phyloP scores from a whole-genome alignment of 73 alveolate species.

The Paramecium pentaurelia region DNA sequence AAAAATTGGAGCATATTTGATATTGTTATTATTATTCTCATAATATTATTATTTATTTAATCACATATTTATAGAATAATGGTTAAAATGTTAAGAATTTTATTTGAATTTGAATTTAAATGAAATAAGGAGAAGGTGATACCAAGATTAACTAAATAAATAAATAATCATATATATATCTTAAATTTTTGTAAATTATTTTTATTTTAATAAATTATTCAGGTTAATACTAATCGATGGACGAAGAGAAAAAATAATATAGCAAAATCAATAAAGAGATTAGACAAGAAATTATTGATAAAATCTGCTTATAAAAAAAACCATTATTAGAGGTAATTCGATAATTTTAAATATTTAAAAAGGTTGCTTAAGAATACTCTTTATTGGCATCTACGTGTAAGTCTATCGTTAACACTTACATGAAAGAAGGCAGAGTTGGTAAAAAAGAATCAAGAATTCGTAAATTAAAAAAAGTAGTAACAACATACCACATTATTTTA shows the following conservation, averaged over 20 bases:
- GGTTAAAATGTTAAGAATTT: not conserved
- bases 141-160: not conserved
- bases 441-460: conserved; percentile 32
- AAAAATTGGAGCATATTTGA: not conserved
- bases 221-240: not conserved
- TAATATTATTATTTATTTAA: not conserved
- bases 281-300: not conserved
- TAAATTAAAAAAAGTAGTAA: not conserved
- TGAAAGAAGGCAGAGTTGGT: conserved; percentile 53
- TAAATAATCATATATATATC: not conserved
- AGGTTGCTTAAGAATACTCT: conserved; percentile 6
- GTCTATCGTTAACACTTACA: conserved; percentile 32
- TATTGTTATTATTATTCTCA: not conserved
- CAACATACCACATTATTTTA: not conserved
- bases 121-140: not conserved
- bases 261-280: conserved; percentile 6
- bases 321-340: not conserved
- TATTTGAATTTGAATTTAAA: not conserved
- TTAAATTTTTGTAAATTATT: not conserved
- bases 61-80: not conserved
- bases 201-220: not conserved
- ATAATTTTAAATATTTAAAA: not conserved
- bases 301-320: not conserved
- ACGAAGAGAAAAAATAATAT: conserved; percentile 37
- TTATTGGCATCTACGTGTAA: conserved; percentile 38